Percentiles rank a stretch among this genome's conserved stretches.
phyloP scores from a whole-genome alignment of 345 rosid species.

The Cardamine chenopodiifolia region DNA sequence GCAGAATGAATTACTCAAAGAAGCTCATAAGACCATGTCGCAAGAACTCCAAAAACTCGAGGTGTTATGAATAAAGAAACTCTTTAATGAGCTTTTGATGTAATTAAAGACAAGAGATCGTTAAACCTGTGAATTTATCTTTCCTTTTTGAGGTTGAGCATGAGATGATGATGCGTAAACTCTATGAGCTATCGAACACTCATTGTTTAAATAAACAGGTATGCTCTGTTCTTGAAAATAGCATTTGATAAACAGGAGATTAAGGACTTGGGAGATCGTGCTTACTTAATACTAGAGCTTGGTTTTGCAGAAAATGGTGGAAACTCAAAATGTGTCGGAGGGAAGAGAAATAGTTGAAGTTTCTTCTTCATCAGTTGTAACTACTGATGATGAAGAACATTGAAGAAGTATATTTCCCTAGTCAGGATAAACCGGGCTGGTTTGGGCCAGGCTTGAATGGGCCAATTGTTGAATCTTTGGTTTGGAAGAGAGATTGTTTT shows the following conservation, averaged over 20 bases:
- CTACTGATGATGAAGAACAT: constrained; percentile 20
- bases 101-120: not conserved
- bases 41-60: constrained; percentile 59
- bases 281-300: not conserved
- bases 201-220: constrained; percentile 57
- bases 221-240: constrained; percentile 18
- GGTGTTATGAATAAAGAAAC: constrained; percentile 34
- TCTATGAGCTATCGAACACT: constrained; percentile 56
- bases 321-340: not conserved
- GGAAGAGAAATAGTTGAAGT: constrained; percentile 7
- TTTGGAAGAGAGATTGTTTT: not conserved
- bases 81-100: not conserved
- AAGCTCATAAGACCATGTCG: constrained; percentile 47
- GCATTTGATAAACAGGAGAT: not conserved
- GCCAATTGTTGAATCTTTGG: not conserved
- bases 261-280: not conserved
- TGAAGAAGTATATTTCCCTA: not conserved
- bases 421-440: not conserved
- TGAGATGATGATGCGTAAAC: constrained; percentile 78
- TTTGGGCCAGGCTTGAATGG: not conserved
- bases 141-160: constrained; percentile 64
- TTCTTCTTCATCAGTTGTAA: constrained; percentile 13
- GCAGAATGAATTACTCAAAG: constrained; percentile 57
- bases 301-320: constrained; percentile 28
- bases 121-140: not conserved